Evolutionary conservation across 768 basidiomycete species (phyloP).

Genomic region (Lyophyllum decastes): DNA sequence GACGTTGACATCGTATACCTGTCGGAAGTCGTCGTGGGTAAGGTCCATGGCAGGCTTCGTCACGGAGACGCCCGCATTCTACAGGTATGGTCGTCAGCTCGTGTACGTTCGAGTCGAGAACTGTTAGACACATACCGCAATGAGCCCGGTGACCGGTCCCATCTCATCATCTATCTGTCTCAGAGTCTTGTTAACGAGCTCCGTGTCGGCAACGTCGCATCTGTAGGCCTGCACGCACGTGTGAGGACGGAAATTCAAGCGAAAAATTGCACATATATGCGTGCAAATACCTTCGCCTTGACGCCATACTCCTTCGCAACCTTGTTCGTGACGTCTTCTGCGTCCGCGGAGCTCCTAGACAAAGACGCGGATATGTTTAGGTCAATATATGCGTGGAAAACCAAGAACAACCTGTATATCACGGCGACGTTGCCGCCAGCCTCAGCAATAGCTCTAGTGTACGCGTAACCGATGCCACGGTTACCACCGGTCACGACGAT

Average conservation of each 20-base stretch:
- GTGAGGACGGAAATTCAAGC: background rate
- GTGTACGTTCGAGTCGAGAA: background rate
- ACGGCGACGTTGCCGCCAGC: conserved; percentile 63
- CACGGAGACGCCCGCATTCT: conserved; percentile 67
- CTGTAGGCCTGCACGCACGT: conserved; percentile 50
- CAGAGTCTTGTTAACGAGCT: conserved; percentile 44
- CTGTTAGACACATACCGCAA: conserved; percentile 47
- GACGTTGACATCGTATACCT: conserved; percentile 61
- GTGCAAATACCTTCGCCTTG: conserved; percentile 37
- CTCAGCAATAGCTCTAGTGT: conserved; percentile 50
- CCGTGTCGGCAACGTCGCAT: conserved; percentile 57
- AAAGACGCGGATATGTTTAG: background rate
- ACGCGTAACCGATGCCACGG: conserved; percentile 60
- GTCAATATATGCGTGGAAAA: background rate
- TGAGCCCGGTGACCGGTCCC: conserved; percentile 50
- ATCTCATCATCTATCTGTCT: conserved; percentile 50
- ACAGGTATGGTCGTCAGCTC: background rate
- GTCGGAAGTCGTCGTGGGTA: conserved; percentile 52
- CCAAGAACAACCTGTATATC: conserved; percentile 49
- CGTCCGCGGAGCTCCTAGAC: conserved; percentile 46
- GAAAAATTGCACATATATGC: background rate
- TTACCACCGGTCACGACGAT: conserved; percentile 65
- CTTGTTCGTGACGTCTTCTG: conserved; percentile 46
- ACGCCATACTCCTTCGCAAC: conserved; percentile 47
- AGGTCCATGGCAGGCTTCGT: conserved; percentile 64